phyloP scores from a whole-genome alignment of 139 green algal genomes.

The Chlamydomonas schloesseri region DNA sequence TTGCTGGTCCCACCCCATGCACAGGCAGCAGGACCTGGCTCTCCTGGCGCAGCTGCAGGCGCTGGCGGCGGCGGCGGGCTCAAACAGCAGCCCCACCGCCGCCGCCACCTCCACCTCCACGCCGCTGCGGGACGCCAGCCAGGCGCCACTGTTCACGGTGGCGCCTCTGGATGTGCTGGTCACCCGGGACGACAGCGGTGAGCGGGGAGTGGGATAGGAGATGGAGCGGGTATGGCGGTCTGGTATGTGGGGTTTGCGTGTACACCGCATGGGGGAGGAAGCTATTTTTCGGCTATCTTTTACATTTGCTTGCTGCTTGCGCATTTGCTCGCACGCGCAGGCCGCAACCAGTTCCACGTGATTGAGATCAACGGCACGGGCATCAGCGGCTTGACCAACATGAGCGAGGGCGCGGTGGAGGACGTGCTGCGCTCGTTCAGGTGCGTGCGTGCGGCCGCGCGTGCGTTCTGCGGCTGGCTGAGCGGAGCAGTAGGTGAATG shows the following conservation, averaged over 20 bases:
- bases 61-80: too few relatives aligned
- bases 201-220: neutral
- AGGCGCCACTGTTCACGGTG: constrained; percentile 44
- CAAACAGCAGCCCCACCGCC: too few relatives aligned
- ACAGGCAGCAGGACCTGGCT: constrained; percentile 26
- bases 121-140: constrained; percentile 25
- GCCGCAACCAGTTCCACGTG: constrained; percentile 48
- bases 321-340: too few relatives aligned
- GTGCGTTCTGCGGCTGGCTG: too few relatives aligned
- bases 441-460: too few relatives aligned
- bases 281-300: too few relatives aligned
- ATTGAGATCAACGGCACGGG: constrained; percentile 61
- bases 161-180: constrained; percentile 54
- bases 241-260: too few relatives aligned
- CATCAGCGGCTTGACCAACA: constrained; percentile 53
- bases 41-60: constrained; percentile 16
- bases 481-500: too few relatives aligned
- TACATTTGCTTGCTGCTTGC: too few relatives aligned
- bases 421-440: constrained; percentile 41
- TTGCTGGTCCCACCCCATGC: neutral
- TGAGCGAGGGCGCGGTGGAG: constrained; percentile 29
- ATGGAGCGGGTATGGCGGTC: too few relatives aligned
- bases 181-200: constrained; percentile 33
- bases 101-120: too few relatives aligned
- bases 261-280: too few relatives aligned